Evolutionary conservation across 192 early-diverging fungal genomes (phyloP).

Genomic region (Rhizoclosmatium sp.): DNA sequence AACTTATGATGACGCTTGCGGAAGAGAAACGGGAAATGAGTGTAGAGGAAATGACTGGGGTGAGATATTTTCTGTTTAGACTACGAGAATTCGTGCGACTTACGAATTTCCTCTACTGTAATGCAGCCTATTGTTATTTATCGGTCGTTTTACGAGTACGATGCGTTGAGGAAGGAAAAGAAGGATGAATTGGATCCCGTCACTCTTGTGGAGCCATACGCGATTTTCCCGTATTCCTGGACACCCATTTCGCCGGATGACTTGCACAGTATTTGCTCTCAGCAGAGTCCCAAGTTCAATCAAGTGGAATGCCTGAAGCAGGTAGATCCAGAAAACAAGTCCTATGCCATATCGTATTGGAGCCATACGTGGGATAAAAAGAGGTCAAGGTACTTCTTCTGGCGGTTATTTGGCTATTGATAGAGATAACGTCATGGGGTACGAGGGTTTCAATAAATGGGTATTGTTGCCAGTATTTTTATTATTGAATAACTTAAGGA

Average conservation of each 20-base stretch:
- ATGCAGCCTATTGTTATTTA: slow-evolving; percentile 6
- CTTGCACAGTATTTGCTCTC: slow-evolving; percentile 1
- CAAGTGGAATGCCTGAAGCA: not conserved
- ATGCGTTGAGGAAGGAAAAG: not conserved
- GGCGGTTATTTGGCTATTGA: not conserved
- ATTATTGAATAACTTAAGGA: not conserved
- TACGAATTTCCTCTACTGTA: not conserved
- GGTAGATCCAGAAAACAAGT: slow-evolving; percentile 20
- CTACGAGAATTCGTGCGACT: not conserved
- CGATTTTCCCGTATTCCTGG: slow-evolving; percentile 28
- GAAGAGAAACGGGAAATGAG: slow-evolving; percentile 10
- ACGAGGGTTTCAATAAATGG: not conserved
- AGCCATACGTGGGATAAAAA: slow-evolving; percentile 18
- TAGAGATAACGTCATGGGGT: not conserved
- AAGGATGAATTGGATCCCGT: not conserved
- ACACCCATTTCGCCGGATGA: not conserved
- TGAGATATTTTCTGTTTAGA: not conserved
- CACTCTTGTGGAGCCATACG: slow-evolving; percentile 2
- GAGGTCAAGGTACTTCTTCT: not conserved
- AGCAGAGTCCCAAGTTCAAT: not conserved
- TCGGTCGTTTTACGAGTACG: slow-evolving; percentile 4
- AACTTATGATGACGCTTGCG: slow-evolving; percentile 29
- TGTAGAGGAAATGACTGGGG: slow-evolving; percentile 42
- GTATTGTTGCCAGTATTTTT: not conserved
- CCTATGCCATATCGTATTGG: slow-evolving; percentile 26